These are phyloP conservation scores for Penicillium lagena DNA, from an alignment of 495 filamentous ascomycete species.

Conservation along the genomic window DNA sequence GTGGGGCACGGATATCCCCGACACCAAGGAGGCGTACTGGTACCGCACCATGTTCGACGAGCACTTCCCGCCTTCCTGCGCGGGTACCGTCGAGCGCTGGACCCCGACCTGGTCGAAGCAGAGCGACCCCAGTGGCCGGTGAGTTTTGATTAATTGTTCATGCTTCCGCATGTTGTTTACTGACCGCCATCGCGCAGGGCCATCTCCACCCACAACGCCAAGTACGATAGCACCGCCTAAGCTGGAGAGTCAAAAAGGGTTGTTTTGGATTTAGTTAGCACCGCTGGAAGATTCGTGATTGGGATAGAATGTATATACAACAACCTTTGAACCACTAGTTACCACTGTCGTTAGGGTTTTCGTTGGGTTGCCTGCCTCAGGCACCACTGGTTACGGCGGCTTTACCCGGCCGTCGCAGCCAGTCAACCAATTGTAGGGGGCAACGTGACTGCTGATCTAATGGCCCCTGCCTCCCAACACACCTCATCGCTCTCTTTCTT, in stretches of 20 bases:
- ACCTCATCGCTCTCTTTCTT: no score
- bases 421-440: no score
- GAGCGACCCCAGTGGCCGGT: constrained; percentile 90
- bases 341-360: no score
- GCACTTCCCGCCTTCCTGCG: constrained; percentile 89
- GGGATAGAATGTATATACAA: constrained; percentile 7
- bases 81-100: constrained; percentile 92
- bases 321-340: not conserved
- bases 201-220: constrained; percentile 62
- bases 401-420: no score
- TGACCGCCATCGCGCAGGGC: constrained; percentile 42
- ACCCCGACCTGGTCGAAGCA: constrained; percentile 97
- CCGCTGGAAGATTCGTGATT: constrained; percentile 3
- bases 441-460: no score
- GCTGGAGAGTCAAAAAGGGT: constrained; percentile 5
- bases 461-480: no score
- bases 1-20: constrained; percentile 87
- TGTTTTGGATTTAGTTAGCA: not conserved
- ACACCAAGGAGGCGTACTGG: constrained; percentile 99
- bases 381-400: no score
- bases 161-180: not conserved
- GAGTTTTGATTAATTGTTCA: constrained; percentile 24
- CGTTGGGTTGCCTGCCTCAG: no score
- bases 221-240: constrained; percentile 49
- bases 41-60: constrained; percentile 98